Conservation (phyloP, 306 rosid species). For the Lupinus albus region DNA sequence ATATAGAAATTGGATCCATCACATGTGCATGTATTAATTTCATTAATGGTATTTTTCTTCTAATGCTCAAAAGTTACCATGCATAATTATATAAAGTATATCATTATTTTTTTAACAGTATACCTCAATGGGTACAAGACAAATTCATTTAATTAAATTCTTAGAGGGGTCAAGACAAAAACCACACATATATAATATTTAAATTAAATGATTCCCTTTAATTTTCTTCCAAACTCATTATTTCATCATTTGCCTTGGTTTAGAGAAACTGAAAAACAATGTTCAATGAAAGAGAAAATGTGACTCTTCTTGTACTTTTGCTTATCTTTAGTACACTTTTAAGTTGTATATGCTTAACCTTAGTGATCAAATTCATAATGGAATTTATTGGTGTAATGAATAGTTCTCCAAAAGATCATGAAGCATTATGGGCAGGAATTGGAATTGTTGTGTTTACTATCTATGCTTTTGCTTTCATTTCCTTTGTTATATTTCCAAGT, state of each 20-base stretch:
- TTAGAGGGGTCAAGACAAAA: no score
- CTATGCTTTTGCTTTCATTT: conserved; percentile 45
- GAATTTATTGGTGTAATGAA: conserved; percentile 26
- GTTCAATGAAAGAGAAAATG: conserved; percentile 39
- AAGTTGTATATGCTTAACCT: conserved; percentile 47
- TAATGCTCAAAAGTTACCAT: no score
- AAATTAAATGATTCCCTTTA: no score
- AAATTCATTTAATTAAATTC: no score
- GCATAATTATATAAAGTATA: no score
- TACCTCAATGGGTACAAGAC: no score
- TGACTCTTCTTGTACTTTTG: conserved; percentile 36
- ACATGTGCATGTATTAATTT: background rate
- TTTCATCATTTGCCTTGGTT: background rate
- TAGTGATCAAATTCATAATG: conserved; percentile 39
- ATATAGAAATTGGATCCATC: conserved; percentile 6
- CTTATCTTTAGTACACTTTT: conserved; percentile 42
- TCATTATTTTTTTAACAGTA: no score
- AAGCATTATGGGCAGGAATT: conserved; percentile 44
- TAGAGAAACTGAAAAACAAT: background rate
- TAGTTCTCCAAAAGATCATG: conserved; percentile 32
- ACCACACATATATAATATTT: no score
- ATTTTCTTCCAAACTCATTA: background rate
- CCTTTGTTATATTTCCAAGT: conserved; percentile 41
- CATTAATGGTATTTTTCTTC: background rate
- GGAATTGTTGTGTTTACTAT: conserved; percentile 39